Base-by-base conservation (phyloP, 2,329 filamentous ascomycete species). In the Talaromyces rugulosus region DNA sequence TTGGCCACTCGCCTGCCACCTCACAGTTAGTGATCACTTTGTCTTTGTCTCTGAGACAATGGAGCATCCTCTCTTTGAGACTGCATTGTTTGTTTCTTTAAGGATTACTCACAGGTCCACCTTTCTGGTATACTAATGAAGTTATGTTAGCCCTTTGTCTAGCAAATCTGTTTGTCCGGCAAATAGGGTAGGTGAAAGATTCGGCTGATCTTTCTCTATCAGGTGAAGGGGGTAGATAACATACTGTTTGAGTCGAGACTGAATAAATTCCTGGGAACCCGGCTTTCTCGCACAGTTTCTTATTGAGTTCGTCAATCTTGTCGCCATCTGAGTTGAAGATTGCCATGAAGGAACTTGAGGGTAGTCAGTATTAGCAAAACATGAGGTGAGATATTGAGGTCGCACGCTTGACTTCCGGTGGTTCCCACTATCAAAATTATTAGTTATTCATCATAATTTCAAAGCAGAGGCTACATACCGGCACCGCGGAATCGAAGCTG, bases 391-490 rank as follows among this genome's bases (percentile, higher is more conserved):
- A 27, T 18, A 27, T 27, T 18, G 23, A 47, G 8, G 11, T 47
- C 44, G 27, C 18, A 89, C 0, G 91, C 92, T 75, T 95, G 90
- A 1, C 89, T 91, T 59, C 90, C 87, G 0, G 90, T 93, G 30
- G 89, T 91, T 56, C 86, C 86, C 5, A 47, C 44, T 47, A 27
- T 11, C 8, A 47, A 27, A 9, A 27, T 27, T 11, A 9, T 47
- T 14, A 47, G 44, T 47, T 27, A 47, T 18, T 4, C 44, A 5
- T 3, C 11, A 5, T 18, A 8, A 11, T 16, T 23, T 47, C 11
- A n/a, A 28, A n/a, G 5, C 18, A 53, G 27, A 2, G 27, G 30
- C 7, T 53, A 31, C 27, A 31, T 30, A 31, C 50, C 28, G 11
- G 44, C 30, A 69, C 90, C 91, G 62, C 92, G 87, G 81, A 96